A percentile compares a stretch with the other conserved stretches of the same genome.
These are phyloP conservation scores for Myriosclerotinia scirpicola DNA, from an alignment of 2,329 filamentous ascomycete genomes.

Conservation along the genomic window DNA sequence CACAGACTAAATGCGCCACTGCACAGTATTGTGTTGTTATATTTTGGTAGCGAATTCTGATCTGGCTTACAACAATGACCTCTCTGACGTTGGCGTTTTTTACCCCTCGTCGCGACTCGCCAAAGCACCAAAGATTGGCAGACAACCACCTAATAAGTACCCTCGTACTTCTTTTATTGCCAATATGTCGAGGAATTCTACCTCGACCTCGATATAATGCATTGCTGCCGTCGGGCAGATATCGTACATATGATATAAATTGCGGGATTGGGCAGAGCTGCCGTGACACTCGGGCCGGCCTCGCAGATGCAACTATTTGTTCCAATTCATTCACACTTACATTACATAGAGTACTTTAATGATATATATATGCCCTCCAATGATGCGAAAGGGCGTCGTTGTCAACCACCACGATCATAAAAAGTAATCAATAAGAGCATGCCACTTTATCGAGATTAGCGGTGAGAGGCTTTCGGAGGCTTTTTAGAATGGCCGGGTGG, in stretches of 20 bases:
- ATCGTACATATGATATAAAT: constrained; percentile 1
- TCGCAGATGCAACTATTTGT: constrained; percentile 8
- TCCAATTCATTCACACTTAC: constrained; percentile 3
- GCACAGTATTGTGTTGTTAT: not conserved
- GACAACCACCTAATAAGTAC: not conserved
- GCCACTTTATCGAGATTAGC: constrained; percentile 23
- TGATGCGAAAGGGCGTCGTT: constrained; percentile 9
- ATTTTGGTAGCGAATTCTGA: constrained; percentile 20
- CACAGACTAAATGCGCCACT: not conserved
- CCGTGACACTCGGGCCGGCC: constrained; percentile 22
- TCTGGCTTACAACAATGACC: constrained; percentile 1
- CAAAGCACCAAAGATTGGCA: constrained; percentile 2
- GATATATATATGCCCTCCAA: constrained; percentile 11
- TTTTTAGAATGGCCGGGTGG: constrained; percentile 12
- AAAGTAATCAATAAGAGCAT: constrained; percentile 14
- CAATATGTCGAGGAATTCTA: constrained; percentile 8
- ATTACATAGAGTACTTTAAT: constrained; percentile 1
- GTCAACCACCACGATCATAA: not conserved
- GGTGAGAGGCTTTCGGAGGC: constrained; percentile 18
- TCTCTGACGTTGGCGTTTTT: constrained; percentile 11
- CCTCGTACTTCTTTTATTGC: constrained; percentile 6
- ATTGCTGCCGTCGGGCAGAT: constrained; percentile 11
- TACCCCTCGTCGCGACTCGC: constrained; percentile 14
- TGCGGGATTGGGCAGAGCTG: constrained; percentile 17
- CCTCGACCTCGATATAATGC: not conserved